Conservation (phyloP, 352 stramenopile genomes). For the Bremia lactucae region DNA sequence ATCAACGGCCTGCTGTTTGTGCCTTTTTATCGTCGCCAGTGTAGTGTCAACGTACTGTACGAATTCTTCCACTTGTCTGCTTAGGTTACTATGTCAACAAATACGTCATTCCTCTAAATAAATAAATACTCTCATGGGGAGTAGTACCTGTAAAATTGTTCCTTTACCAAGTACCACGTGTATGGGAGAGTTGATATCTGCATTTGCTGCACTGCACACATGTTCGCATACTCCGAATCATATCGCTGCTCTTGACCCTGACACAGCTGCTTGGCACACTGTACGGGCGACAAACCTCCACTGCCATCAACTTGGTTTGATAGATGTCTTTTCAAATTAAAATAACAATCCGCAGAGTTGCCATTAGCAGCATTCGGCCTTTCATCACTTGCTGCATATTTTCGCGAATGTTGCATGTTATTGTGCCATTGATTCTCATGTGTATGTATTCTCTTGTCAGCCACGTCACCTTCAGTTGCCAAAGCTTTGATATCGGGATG, state of each 20-base stretch:
- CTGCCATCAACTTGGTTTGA: constrained; percentile 6
- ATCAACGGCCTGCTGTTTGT: constrained; percentile 42
- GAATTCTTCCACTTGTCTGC: constrained; percentile 40
- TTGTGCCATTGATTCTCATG: constrained; percentile 13
- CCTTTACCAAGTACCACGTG: constrained; percentile 15
- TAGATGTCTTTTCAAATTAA: constrained; percentile 19
- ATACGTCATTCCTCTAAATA: neutral
- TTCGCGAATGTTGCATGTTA: constrained; percentile 5
- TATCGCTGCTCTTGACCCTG: constrained; percentile 9
- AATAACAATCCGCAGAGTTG: constrained; percentile 6
- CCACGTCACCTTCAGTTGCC: neutral
- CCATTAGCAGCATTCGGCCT: constrained; percentile 3
- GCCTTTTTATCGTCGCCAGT: constrained; percentile 22
- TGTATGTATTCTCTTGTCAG: neutral
- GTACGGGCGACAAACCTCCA: constrained; percentile 1
- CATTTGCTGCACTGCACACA: constrained; percentile 7
- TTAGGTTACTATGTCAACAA: constrained; percentile 26
- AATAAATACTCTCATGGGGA: neutral
- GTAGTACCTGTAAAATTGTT: constrained; percentile 26
- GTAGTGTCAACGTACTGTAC: constrained; percentile 37
- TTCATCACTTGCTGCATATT: constrained; percentile 6
- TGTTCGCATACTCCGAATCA: constrained; percentile 3
- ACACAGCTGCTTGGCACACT: constrained; percentile 7
- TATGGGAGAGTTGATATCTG: constrained; percentile 12
- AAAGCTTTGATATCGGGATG: constrained; percentile 3